A percentile compares a stretch with the other conserved stretches of the same genome.
These are phyloP conservation scores for Ambrosia artemisiifolia DNA, from an alignment of 129 eudicot genomes.

Conservation along the genomic window DNA sequence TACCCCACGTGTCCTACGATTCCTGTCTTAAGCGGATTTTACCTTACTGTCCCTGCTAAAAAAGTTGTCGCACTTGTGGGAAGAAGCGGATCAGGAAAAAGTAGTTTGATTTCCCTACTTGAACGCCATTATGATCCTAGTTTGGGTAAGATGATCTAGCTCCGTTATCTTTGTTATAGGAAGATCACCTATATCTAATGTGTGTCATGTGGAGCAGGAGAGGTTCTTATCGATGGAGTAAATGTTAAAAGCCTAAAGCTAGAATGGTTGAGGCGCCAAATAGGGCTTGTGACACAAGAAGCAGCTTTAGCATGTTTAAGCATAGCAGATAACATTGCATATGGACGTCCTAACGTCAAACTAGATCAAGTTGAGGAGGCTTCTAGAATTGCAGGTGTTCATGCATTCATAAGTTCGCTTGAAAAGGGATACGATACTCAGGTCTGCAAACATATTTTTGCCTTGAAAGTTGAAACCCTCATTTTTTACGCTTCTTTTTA, in stretches of 20 bases:
- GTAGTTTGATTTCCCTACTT: conserved; percentile 51
- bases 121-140: conserved; percentile 65
- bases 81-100: conserved; percentile 64
- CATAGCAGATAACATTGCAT: conserved; percentile 55
- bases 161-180: not conserved
- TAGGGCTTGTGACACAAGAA: conserved; percentile 61
- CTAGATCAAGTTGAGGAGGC: conserved; percentile 53
- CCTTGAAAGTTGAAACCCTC: not conserved
- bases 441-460: conserved; percentile 28
- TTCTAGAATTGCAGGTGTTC: conserved; percentile 56
- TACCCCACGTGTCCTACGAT: conserved; percentile 48
- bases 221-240: conserved; percentile 61
- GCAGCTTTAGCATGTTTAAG: conserved; percentile 54
- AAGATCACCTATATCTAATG: too few species aligned
- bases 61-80: conserved; percentile 58
- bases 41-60: conserved; percentile 58
- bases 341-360: conserved; percentile 43
- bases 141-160: conserved; percentile 37
- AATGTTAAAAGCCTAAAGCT: conserved; percentile 46
- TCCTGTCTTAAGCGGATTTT: conserved; percentile 46
- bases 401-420: conserved; percentile 51
- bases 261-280: conserved; percentile 57
- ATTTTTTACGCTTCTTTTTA: not conserved
- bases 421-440: conserved; percentile 51
- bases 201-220: conserved; percentile 36